phyloP scores from a whole-genome alignment of 306 rosid species.

The Cotoneaster glaucophyllus region DNA sequence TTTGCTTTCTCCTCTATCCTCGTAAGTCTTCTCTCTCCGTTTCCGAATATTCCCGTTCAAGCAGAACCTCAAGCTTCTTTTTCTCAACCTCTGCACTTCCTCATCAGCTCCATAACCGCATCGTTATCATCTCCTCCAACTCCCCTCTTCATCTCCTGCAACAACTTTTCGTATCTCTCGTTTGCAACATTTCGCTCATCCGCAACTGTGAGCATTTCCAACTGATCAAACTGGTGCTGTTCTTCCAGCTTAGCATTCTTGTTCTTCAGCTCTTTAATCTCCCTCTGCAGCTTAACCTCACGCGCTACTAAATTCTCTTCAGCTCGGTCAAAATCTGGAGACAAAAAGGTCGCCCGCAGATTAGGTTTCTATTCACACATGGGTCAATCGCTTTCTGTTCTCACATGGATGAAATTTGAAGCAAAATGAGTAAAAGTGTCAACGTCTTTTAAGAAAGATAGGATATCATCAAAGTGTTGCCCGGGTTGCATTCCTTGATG shows the following conservation, averaged over 20 bases:
- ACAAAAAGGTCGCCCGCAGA: slow-evolving; percentile 5
- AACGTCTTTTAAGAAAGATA: no score
- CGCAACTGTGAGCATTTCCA: background rate
- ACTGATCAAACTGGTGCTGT: background rate
- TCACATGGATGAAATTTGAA: no score
- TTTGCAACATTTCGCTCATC: background rate
- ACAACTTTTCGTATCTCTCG: slow-evolving; percentile 7
- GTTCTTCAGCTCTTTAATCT: slow-evolving; percentile 4
- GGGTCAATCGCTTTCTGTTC: no score
- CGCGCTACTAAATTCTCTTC: slow-evolving; percentile 15
- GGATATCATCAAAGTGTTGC: no score
- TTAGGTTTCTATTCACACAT: no score
- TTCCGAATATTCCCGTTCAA: background rate
- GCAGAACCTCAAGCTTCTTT: background rate
- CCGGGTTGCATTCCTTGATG: no score
- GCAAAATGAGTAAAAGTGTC: no score
- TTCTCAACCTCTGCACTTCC: slow-evolving; percentile 2
- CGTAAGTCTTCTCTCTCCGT: background rate
- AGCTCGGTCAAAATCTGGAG: slow-evolving; percentile 1
- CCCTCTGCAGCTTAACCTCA: slow-evolving; percentile 9
- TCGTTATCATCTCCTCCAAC: background rate
- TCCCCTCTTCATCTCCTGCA: slow-evolving; percentile 8
- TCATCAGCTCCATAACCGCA: background rate
- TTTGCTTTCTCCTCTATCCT: background rate
- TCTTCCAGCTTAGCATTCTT: background rate